Evolutionary conservation across 2,329 filamentous ascomycete genomes (phyloP).

Genomic region (Colletotrichum musicola): DNA sequence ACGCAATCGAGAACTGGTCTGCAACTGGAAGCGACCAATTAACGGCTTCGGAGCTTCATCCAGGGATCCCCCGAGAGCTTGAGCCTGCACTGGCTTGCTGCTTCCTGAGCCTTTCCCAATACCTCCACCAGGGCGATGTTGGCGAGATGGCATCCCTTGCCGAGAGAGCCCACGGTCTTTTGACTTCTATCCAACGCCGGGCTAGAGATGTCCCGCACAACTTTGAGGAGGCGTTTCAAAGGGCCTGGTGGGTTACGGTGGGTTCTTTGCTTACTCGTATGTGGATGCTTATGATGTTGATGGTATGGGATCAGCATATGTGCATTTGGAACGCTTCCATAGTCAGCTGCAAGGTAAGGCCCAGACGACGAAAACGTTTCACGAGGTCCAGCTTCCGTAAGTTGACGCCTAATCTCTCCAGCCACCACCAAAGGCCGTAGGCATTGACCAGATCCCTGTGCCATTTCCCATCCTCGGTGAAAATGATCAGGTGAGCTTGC

Average conservation of each 20-base stretch:
- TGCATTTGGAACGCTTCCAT: slow-evolving; percentile 1
- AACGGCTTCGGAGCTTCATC: neutral
- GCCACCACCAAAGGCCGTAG: neutral
- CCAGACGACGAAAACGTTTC: rapidly evolving
- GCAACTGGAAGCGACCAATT: no score
- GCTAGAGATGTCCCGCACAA: no score
- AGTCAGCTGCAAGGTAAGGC: neutral
- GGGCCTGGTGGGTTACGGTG: slow-evolving; percentile 7
- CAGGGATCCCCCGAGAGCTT: neutral
- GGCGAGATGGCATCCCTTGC: neutral
- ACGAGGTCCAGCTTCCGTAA: no score
- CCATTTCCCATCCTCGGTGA: neutral
- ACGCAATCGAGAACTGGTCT: neutral
- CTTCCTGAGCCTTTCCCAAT: neutral
- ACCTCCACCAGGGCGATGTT: neutral
- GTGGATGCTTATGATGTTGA: no score
- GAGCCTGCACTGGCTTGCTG: neutral
- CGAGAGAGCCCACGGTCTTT: neutral
- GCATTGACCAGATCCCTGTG: neutral
- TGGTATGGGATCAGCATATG: neutral
- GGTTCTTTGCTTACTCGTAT: neutral
- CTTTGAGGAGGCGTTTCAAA: neutral
- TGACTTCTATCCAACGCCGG: neutral
- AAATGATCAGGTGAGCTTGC: neutral
- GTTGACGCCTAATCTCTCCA: neutral